These are phyloP conservation scores for Dalbergia cultrata DNA, from an alignment of 306 rosid species.

Conservation along the genomic window DNA sequence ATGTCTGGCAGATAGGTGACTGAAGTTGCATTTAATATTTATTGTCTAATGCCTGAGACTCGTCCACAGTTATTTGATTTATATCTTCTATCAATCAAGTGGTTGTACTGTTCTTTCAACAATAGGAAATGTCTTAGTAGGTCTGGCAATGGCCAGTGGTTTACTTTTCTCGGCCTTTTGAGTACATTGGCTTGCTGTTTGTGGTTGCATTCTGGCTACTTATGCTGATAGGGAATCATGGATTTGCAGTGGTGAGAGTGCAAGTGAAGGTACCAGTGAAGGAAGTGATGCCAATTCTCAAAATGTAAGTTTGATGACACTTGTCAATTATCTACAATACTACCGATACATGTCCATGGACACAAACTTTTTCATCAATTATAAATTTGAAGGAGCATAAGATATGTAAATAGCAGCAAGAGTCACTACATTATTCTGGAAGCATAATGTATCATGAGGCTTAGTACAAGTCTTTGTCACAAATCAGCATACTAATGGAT, in stretches of 20 bases:
- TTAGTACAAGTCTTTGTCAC: not conserved
- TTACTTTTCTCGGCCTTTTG: constrained; percentile 11
- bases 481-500: constrained; percentile 15
- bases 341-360: constrained; percentile 20
- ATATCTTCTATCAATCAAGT: not conserved
- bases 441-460: not conserved
- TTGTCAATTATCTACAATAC: constrained; percentile 31
- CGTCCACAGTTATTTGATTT: constrained; percentile 16
- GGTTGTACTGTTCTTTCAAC: constrained; percentile 15
- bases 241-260: constrained; percentile 93
- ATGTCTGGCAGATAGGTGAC: not conserved
- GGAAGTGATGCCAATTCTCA: constrained; percentile 95
- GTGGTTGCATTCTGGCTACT: constrained; percentile 36
- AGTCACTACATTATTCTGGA: constrained; percentile 4
- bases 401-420: not conserved
- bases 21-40: constrained; percentile 20
- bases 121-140: constrained; percentile 1
- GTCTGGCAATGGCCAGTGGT: constrained; percentile 7
- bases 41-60: constrained; percentile 17
- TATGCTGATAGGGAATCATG: constrained; percentile 56
- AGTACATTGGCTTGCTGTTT: constrained; percentile 39
- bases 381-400: constrained; percentile 31
- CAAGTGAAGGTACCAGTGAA: constrained; percentile 91
- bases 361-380: constrained; percentile 19
- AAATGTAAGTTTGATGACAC: constrained; percentile 71